Conservation (phyloP, 352 stramenopile species). For the Phytophthora europaea region DNA sequence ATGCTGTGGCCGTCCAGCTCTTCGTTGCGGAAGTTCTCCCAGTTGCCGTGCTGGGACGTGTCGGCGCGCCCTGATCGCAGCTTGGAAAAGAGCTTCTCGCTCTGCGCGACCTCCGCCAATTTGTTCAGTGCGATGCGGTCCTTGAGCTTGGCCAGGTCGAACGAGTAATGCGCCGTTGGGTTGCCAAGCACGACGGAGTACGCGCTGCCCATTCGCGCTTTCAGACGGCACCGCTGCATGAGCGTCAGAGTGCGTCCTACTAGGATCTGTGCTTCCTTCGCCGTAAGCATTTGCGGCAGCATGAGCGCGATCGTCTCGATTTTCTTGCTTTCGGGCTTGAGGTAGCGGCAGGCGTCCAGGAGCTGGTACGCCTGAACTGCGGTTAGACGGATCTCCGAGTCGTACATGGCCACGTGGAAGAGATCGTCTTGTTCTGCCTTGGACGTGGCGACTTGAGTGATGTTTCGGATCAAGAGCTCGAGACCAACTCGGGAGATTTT, state of each 20-base stretch:
- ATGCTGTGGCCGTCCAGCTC: constrained; percentile 78
- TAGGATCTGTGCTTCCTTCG: constrained; percentile 78
- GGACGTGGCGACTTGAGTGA: constrained; percentile 56
- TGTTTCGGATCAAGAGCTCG: constrained; percentile 79
- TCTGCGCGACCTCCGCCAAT: constrained; percentile 87
- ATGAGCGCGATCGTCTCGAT: constrained; percentile 79
- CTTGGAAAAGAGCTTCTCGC: constrained; percentile 84
- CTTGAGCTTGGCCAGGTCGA: constrained; percentile 82
- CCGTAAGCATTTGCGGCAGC: constrained; percentile 88
- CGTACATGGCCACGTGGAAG: constrained; percentile 78
- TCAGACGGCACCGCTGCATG: constrained; percentile 79
- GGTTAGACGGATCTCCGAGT: constrained; percentile 86
- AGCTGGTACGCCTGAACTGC: constrained; percentile 83
- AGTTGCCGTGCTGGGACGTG: constrained; percentile 92
- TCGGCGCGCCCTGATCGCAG: constrained; percentile 62
- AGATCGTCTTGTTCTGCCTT: constrained; percentile 83
- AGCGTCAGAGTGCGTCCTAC: constrained; percentile 75
- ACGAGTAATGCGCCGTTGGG: constrained; percentile 83
- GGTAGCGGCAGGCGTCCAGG: constrained; percentile 77
- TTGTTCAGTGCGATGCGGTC: constrained; percentile 81
- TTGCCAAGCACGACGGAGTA: constrained; percentile 90
- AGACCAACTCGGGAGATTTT: constrained; percentile 79
- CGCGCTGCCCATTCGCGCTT: constrained; percentile 82
- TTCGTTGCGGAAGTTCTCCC: constrained; percentile 94
- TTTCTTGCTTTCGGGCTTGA: constrained; percentile 62